Conservation (phyloP, 441 rosid genomes). For the Arabidopsis lyrata region DNA sequence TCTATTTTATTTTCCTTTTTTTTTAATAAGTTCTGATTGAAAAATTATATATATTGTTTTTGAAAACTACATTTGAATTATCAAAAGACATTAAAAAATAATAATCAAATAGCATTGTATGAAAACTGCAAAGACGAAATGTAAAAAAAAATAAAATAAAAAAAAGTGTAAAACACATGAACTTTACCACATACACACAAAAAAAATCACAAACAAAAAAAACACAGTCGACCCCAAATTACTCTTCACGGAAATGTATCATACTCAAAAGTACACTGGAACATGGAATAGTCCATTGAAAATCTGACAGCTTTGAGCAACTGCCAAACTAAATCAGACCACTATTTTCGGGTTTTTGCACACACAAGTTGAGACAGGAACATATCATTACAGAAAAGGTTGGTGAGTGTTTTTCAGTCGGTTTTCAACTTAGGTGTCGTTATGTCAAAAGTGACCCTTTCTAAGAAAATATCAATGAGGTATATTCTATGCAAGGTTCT, state of each 20-base stretch:
- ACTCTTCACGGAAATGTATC: background rate
- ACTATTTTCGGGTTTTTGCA: conserved; percentile 37
- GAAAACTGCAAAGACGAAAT: too few species aligned
- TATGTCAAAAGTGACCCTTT: conserved; percentile 25
- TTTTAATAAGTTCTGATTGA: too few species aligned
- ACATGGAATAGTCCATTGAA: conserved; percentile 23
- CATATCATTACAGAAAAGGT: conserved; percentile 31
- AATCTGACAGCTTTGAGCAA: conserved; percentile 32
- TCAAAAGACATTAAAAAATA: too few species aligned
- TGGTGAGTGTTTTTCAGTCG: conserved; percentile 40
- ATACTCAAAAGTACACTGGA: conserved; percentile 27
- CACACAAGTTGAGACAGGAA: conserved; percentile 41
- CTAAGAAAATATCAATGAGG: conserved; percentile 40
- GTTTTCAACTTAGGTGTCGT: conserved; percentile 39
- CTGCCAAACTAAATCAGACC: conserved; percentile 42
- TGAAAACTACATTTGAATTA: background rate
- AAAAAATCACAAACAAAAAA: background rate
- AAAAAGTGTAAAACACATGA: too few species aligned
- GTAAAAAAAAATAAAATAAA: too few species aligned
- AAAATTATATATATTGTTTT: too few species aligned
- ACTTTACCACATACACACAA: too few species aligned
- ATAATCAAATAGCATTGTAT: too few species aligned
- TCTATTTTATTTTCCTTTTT: too few species aligned
- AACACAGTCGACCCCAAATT: background rate
- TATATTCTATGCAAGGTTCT: conserved; percentile 44